Base-by-base conservation (phyloP, 2,329 filamentous ascomycete genomes). In the Onygenales sp. region DNA sequence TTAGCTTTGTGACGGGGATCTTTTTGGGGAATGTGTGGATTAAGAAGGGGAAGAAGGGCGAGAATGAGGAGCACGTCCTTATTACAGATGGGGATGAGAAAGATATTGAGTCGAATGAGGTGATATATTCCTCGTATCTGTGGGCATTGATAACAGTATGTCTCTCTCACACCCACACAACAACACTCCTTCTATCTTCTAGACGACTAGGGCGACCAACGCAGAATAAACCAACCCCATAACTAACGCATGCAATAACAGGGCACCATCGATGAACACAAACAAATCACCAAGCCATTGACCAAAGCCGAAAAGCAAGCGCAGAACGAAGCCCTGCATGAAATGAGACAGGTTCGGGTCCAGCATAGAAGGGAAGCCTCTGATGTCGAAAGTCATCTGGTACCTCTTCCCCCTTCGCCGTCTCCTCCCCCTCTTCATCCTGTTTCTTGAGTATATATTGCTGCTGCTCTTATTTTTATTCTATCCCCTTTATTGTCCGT, bases 21-120 rank as follows among this genome's bases (percentile, higher is more conserved):
- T 68, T 72, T 13, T 58, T 80, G 56, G 78, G 78, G 0, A 79
- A 80, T 66, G 77, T 79, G 3, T 76, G 75, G 73, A 77, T 79
- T 52, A 72, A 69, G 13, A 66, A 66, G 31, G 59, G 56, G 53
- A 65, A 65, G 14, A 59, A 57, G 51, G 55, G 58, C 7, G 57
- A 59, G 17, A 56, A 59, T 5, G 54, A 53, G n/a, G 33, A 58
- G 35, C 52, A 53, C 35, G 44, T 33, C 32, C 46, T 21, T 13
- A 44, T 41, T 38, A 11, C 14, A 13, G 41, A n/a, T 21, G 41
- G 5, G 38, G 58, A 35, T 7, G 55, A 51, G 21, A 52, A 59
- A 44, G 56, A 39, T 50, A 55, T 43, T 14, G 47, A 55, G n/a
- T 55, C 58, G 7, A 65, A 60, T 54, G 65, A 69, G 13, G 66